Evolutionary conservation across 164 flowering plant genomes (phyloP).

Genomic region (Nymphaea thermarum): DNA sequence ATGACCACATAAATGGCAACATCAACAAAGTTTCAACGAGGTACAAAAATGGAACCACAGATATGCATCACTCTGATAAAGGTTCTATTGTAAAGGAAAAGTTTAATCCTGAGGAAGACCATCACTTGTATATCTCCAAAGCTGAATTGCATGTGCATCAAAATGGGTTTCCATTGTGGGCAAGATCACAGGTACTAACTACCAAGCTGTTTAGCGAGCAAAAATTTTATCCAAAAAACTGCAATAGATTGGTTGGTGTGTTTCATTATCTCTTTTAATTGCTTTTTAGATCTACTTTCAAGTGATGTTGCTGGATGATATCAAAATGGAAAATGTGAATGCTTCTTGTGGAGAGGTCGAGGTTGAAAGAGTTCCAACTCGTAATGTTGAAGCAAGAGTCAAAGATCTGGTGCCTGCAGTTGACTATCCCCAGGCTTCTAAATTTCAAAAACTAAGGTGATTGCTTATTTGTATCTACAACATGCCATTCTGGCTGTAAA

Average conservation of each 20-base stretch:
- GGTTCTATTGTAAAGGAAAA: constrained; percentile 15
- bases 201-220: not conserved
- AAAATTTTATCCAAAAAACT: too few relatives aligned
- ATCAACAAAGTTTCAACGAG: constrained; percentile 34
- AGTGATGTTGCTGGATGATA: constrained; percentile 25
- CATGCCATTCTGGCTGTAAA: not conserved
- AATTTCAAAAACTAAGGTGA: constrained; percentile 44
- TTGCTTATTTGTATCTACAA: not conserved
- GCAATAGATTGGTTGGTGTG: not conserved
- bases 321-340: constrained; percentile 15
- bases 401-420: constrained; percentile 51
- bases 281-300: constrained; percentile 52
- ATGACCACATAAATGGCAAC: constrained; percentile 42
- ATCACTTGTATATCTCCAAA: constrained; percentile 57
- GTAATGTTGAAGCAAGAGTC: constrained; percentile 51
- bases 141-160: constrained; percentile 70
- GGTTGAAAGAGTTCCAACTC: constrained; percentile 45
- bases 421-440: constrained; percentile 36
- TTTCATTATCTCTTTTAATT: constrained; percentile 3
- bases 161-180: constrained; percentile 48
- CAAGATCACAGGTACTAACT: constrained; percentile 46
- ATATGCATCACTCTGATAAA: constrained; percentile 11
- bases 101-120: constrained; percentile 29
- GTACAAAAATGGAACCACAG: constrained; percentile 10
- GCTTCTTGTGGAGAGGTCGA: constrained; percentile 43